phyloP scores from a whole-genome alignment of 108 stramenopile genomes.

The Epipyxis sp. region DNA sequence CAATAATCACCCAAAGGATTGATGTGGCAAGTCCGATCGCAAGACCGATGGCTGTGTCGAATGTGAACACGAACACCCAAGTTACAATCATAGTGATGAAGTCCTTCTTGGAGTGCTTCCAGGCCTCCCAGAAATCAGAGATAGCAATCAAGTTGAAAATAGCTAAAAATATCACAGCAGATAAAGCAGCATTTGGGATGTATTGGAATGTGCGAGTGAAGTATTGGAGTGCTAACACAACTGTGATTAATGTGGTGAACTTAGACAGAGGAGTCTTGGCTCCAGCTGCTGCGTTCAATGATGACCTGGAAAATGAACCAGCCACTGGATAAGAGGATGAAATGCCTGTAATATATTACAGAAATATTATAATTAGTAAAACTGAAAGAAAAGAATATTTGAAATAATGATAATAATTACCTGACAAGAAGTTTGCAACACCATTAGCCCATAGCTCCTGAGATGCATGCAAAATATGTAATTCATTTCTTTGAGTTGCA shows the following conservation, averaged over 20 bases:
- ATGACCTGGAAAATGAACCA: constrained; percentile 32
- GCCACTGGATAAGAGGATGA: constrained; percentile 34
- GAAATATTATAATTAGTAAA: neutral
- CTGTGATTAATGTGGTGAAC: neutral
- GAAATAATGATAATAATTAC: too few relatives aligned
- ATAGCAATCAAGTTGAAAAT: constrained; percentile 17
- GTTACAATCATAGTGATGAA: constrained; percentile 23
- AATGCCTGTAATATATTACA: too few relatives aligned
- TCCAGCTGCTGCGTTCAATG: constrained; percentile 17
- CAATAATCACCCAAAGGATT: neutral
- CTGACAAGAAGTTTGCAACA: constrained; percentile 14
- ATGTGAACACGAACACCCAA: neutral
- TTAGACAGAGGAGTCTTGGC: constrained; percentile 23
- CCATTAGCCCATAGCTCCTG: constrained; percentile 34
- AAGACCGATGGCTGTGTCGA: constrained; percentile 8
- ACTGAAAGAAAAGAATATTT: neutral
- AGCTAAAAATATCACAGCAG: constrained; percentile 29
- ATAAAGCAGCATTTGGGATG: constrained; percentile 27
- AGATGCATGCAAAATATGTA: constrained; percentile 20
- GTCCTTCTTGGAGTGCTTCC: constrained; percentile 34
- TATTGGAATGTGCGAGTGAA: constrained; percentile 31
- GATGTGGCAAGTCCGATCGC: neutral
- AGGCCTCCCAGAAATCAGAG: constrained; percentile 18
- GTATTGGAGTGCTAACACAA: constrained; percentile 6
- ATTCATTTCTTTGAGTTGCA: constrained; percentile 20